Evolutionary conservation across 2,329 filamentous ascomycete genomes (phyloP).

Genomic region (Pseudogymnoascus sp.): DNA sequence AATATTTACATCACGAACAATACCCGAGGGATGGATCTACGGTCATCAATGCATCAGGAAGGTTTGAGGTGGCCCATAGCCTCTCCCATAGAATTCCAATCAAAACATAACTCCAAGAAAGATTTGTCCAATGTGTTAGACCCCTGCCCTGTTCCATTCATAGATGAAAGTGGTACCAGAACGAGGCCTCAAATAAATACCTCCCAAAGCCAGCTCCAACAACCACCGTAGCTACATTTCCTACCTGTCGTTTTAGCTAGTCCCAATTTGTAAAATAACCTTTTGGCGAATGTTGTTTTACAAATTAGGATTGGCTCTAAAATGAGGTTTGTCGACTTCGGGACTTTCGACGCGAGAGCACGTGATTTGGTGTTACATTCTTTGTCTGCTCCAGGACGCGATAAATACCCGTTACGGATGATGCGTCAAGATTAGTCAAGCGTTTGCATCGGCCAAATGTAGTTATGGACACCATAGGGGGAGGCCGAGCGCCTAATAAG

Average conservation of each 20-base stretch:
- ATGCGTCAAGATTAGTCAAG: not conserved
- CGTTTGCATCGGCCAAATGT: not conserved
- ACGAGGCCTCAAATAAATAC: not conserved
- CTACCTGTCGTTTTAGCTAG: too few species aligned
- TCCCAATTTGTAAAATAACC: too few species aligned
- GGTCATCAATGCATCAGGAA: slow-evolving; percentile 7
- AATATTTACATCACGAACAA: slow-evolving; percentile 9
- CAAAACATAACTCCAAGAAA: not conserved
- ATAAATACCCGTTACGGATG: not conserved
- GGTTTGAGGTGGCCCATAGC: not conserved
- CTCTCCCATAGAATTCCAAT: slow-evolving; percentile 8
- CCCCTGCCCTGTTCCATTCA: not conserved
- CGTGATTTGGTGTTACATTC: slow-evolving; percentile 1
- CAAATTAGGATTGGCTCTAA: not conserved
- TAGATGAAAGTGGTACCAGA: not conserved
- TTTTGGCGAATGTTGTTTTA: not conserved
- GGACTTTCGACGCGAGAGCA: not conserved
- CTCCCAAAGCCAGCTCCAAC: not conserved
- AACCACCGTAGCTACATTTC: too few species aligned
- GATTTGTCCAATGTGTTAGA: not conserved
- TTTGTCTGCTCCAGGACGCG: not conserved
- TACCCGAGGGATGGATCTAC: slow-evolving; percentile 5
- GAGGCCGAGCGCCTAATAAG: not conserved
- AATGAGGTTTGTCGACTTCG: not conserved
- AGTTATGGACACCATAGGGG: not conserved